Evolutionary conservation across 257 asterid species (phyloP), one percentile per base, ranked within the genome.

Genomic region (Fraxinus pennsylvanica): DNA sequence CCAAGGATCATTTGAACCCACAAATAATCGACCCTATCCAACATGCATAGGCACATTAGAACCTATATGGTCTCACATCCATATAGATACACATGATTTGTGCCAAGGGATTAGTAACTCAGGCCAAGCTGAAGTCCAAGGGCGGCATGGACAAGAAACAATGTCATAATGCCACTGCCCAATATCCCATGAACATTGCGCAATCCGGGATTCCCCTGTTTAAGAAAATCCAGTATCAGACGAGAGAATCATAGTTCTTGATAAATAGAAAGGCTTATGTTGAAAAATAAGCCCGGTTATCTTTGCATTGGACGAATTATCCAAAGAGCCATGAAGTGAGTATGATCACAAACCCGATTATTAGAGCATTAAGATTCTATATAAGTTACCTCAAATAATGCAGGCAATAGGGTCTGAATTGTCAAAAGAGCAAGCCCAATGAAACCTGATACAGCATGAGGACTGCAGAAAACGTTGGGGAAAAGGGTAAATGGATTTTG

Each of bases 151-250:
- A 94, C 92, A 6, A 94, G 86, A 83, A 94, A 94, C 86, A 94
- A 71, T 0, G 98, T 92, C 97, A 94, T 90, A 67, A 94, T 94
- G 76, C 97, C 94, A 81, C 98, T 92, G 57, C 99, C 99, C 85
- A 94, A 81, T 65, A 92, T 88, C 76, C 94, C 97, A 82, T 94
- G 99, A 32, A 84, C 85, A 75, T 86, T 89, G 32, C 97, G 92
- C 85, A 92, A 78, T 74, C 91, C 95, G 0, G 96, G 88, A 72
- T 91, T 94, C 33, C 96, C 98, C 99, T 94, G 72, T 15, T 75
- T 27, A 35, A 12, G 59, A 33, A 38, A 63, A 45, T 17, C 22
- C 54, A 43, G 13, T 39, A 45, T 83, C 47, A 76, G 61, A 71
- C 38, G 27, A 71, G 57, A 38, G 47, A 71, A 71, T 57, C 25